Base-by-base conservation (phyloP, 495 filamentous ascomycete genomes). In the Aspergillus nanangensis region DNA sequence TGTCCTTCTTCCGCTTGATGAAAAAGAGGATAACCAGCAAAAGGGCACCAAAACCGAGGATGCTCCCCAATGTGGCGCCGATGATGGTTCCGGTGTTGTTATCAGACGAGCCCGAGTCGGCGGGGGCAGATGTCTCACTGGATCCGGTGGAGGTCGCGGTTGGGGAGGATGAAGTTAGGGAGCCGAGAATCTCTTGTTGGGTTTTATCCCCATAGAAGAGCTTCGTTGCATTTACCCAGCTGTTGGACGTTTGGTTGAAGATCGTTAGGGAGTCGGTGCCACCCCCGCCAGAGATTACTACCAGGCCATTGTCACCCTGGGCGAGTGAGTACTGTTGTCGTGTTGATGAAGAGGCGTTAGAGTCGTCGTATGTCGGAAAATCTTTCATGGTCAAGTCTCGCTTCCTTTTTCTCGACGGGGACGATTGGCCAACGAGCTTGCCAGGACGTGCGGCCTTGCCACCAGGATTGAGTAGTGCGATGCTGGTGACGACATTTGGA, bases 291-390 rank as follows among this genome's bases (percentile, higher is more conserved):
- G 81, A 79, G 35, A 95, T 80, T 8, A 94, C 86, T 1, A 90
- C 83, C 49, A 90, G 52, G 13, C 72, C 76, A 53, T 73, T 66
- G 4, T 67, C 63, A 15, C 72, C 78, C 45, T 82, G 75, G 2
- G 84, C 81, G 5, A 89, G 52, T 0, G 84, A 78, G 49, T 76
- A 84, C 11, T 84, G 84, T 21, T 80, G 65, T 50, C 85, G 68
- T 10, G 69, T 80, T 19, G 62, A 67, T 19, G 66, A 76, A 3
- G 90, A 84, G 1, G 85, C 92, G 21, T 84, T 60, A 10, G 80
- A 83, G 41, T 63, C 75, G 49, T 96, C 87, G 62, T 97, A 98
- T 18, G 69, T 53, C 14, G 91, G 89, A 77, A 88, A 90, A 48
- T 81, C 72, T n/a, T 61, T 62, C 18, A 80, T 52, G 1, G 78